These are phyloP conservation scores for Podila minutissima DNA, from an alignment of 192 early-diverging fungal genomes.

Conservation along the genomic window DNA sequence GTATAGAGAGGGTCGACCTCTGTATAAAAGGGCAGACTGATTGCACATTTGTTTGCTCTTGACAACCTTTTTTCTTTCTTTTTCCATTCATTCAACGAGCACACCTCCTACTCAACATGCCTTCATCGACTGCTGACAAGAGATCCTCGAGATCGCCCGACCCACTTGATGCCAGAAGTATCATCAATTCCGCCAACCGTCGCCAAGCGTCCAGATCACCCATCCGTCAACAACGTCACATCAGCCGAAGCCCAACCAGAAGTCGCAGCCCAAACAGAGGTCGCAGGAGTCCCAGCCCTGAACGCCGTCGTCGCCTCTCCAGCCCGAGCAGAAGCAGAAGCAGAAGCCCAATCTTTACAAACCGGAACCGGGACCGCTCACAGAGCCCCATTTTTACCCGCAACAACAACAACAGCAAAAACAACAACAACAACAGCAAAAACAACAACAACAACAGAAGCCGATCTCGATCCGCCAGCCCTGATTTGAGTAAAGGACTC, in stretches of 20 bases:
- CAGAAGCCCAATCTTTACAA: neutral
- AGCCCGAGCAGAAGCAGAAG: conserved; percentile 4
- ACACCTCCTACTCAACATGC: neutral
- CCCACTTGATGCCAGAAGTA: conserved; percentile 4
- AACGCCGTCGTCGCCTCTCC: neutral
- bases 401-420: neutral
- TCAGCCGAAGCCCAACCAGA: conserved; percentile 3
- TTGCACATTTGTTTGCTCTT: too few relatives aligned
- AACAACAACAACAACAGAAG: neutral
- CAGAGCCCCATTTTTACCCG: neutral
- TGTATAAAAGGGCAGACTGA: too few relatives aligned
- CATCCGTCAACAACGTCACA: neutral
- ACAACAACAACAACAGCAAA: neutral
- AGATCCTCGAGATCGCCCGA: neutral
- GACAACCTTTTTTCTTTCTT: too few relatives aligned
- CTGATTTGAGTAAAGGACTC: neutral
- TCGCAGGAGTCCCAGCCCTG: neutral
- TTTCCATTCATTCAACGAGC: neutral
- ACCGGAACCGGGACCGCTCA: neutral
- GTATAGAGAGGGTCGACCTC: too few relatives aligned
- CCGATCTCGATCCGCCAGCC: neutral
- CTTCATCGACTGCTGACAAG: conserved; percentile 4
- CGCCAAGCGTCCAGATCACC: neutral
- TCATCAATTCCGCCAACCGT: neutral
- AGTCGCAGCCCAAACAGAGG: neutral